Evolutionary conservation across 2,329 filamentous ascomycete species (phyloP).

Genomic region (Chaetothyriales sp.): DNA sequence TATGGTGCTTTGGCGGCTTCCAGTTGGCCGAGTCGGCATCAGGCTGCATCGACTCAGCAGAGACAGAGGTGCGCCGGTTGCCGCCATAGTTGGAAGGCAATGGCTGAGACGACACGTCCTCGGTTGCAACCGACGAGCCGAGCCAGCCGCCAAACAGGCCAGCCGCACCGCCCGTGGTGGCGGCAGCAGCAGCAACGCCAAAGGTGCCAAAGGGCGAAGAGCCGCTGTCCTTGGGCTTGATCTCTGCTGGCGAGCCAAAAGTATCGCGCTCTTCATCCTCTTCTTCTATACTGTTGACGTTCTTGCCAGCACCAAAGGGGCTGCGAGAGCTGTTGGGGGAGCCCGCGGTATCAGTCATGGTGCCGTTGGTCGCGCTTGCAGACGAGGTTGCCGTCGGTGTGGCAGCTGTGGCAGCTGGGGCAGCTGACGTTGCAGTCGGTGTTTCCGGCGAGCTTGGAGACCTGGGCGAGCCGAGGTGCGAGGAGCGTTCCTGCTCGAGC

Average conservation of each 20-base stretch:
- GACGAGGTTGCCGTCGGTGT: conserved; percentile 19
- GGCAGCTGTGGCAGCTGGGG: conserved; percentile 15
- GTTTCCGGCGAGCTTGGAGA: conserved; percentile 1
- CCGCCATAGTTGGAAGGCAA: conserved; percentile 77
- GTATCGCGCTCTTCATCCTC: conserved; percentile 62
- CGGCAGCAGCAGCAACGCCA: conserved; percentile 37
- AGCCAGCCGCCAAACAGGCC: conserved; percentile 16
- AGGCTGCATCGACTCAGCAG: conserved; percentile 88
- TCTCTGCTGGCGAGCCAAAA: conserved; percentile 58
- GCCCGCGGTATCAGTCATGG: conserved; percentile 62
- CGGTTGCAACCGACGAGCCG: conserved; percentile 10
- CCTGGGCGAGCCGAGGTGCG: conserved; percentile 31
- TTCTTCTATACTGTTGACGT: conserved; percentile 54
- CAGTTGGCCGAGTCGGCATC: conserved; percentile 76
- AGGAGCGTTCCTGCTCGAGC: conserved; percentile 48
- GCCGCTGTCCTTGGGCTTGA: conserved; percentile 28
- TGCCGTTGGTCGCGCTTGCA: conserved; percentile 21
- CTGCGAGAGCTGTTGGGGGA: conserved; percentile 63
- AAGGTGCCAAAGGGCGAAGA: conserved; percentile 35
- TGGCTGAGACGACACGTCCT: conserved; percentile 36
- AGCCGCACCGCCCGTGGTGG: conserved; percentile 14
- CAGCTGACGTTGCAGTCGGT: conserved; percentile 24
- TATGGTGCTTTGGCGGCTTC: conserved; percentile 71
- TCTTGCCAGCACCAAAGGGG: conserved; percentile 46
- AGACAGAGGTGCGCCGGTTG: conserved; percentile 83